Base-by-base conservation (phyloP, 345 rosid genomes). In the Hibiscus tridactylites region DNA sequence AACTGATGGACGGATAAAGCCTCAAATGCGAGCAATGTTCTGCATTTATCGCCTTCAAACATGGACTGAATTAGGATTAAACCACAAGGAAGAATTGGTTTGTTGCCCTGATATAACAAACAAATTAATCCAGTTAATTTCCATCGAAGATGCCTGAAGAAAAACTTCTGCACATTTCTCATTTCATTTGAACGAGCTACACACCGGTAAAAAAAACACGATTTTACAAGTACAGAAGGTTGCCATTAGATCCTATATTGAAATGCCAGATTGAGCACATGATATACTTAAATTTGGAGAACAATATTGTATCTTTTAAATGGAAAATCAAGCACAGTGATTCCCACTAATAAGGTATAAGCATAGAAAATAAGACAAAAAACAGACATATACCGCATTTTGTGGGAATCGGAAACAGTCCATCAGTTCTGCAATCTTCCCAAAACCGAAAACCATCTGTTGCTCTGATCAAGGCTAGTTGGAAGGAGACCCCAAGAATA, bases 381-480 rank as follows among this genome's bases (percentile, higher is more conserved):
- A 59, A 39, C 24, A 44, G 70, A 68, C 57, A 44, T 69, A 50
- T 72, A 69, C 83, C 66, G 4, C 13, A 28, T 68, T 52, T 66
- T 4, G 15, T 31, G 47, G 2, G 57, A 8, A 39, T 39, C 44
- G 56, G 64, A 12, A 26, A 64, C 1, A 58, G 26, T 53, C 49
- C 37, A 49, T 52, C 28, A 24, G 31, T 49, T 5, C 42, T 6
- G 29, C 21, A 42, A 17, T 19, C 31, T 5, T 2, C 58, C 35
- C 17, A 26, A 60, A 49, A 49, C 54, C 15, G 70, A 26, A 65
- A 46, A 17, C 53, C 56, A 61, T 56, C 54, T 54, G 53, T 74
- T 52, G 72, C 70, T 52, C 58, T 68, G 62, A 62, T 64, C 72
- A 44, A 5, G 37, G 10, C 52, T 35, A 46, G 47, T 31, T 46